Evolutionary conservation across 176 grass and related monocot species (phyloP).

Genomic region (Avena sativa): DNA sequence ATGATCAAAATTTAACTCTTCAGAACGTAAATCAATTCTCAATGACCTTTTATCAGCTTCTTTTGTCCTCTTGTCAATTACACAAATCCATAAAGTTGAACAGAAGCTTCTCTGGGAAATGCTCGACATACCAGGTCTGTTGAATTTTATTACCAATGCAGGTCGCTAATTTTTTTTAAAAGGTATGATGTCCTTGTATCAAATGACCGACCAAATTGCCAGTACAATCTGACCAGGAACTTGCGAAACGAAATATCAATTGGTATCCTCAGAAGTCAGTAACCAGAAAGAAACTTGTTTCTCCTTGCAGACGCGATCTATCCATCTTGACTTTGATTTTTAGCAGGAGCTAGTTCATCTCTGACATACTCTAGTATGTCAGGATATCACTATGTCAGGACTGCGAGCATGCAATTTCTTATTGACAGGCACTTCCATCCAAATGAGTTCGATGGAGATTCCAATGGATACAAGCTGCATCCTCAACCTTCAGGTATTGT

Average conservation of each 20-base stretch:
- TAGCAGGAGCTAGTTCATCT: neutral
- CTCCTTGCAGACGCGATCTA: neutral
- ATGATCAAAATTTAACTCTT: neutral
- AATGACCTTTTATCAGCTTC: neutral
- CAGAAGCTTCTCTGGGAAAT: slow-evolving; percentile 22
- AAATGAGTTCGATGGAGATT: neutral
- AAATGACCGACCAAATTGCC: neutral
- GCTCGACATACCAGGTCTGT: slow-evolving; percentile 25
- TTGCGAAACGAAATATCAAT: neutral
- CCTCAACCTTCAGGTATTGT: neutral
- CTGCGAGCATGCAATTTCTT: neutral
- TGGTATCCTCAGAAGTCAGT: neutral
- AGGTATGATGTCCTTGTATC: slow-evolving; percentile 8
- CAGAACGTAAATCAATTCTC: neutral
- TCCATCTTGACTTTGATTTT: neutral
- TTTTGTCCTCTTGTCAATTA: neutral
- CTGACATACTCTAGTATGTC: neutral
- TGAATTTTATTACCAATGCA: slow-evolving; percentile 29
- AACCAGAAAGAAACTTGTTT: neutral
- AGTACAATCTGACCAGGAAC: neutral
- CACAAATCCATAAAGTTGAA: slow-evolving; percentile 24
- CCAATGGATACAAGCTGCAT: slow-evolving; percentile 34
- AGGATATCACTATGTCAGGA: neutral
- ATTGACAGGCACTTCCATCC: neutral
- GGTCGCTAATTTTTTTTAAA: neutral